phyloP scores from a whole-genome alignment of 257 asterid genomes.

The Nicotiana noctiflora region DNA sequence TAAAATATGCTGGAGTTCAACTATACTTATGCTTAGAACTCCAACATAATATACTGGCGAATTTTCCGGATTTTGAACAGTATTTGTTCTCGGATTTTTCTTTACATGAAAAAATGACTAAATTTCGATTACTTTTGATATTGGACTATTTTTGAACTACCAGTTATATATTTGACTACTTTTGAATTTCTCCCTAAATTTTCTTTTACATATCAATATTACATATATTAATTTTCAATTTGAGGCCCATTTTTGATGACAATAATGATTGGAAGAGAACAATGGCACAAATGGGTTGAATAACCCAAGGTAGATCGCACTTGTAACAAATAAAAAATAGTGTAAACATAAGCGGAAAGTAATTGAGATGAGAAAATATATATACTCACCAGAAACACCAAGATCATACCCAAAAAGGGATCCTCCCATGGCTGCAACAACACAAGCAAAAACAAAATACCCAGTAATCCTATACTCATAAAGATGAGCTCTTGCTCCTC shows the following conservation, averaged over 20 bases:
- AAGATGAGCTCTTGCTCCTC: conserved; percentile 57
- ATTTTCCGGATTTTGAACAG: no score
- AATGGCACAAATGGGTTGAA: neutral
- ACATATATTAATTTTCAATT: neutral
- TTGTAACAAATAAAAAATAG: neutral
- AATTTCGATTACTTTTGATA: no score
- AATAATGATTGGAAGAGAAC: neutral
- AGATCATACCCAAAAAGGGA: conserved; percentile 87
- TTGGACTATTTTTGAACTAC: no score
- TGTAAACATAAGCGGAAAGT: neutral
- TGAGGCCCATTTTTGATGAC: no score
- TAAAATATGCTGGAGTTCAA: no score
- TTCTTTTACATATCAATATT: neutral
- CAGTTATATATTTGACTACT: no score
- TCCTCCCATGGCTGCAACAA: conserved; percentile 80
- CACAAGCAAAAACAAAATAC: conserved; percentile 67
- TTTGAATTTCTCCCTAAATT: no score
- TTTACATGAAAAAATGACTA: no score
- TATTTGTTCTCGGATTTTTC: no score
- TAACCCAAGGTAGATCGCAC: neutral
- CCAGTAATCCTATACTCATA: conserved; percentile 63
- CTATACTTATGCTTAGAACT: no score
- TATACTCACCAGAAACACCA: conserved; percentile 67
- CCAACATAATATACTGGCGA: no score
- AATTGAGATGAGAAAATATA: neutral